Base-by-base conservation (phyloP, 352 stramenopile genomes). In the Pythium aristosporum region DNA sequence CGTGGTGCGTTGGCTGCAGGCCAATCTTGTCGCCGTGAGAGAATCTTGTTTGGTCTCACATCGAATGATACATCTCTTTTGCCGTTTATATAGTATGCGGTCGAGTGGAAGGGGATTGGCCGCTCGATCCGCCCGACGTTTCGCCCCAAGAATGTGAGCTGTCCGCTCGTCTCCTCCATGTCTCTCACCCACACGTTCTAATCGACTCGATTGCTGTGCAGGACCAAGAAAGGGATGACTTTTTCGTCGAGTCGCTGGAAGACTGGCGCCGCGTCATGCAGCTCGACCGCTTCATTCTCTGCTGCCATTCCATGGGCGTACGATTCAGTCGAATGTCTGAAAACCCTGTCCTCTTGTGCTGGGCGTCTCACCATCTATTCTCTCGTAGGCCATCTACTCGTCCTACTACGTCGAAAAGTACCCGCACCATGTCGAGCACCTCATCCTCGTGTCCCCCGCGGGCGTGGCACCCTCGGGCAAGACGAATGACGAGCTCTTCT, bases 321-420 rank as follows among this genome's bases (percentile, higher is more conserved):
- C 62, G 75, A n/a, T n/a, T n/a, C n/a, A n/a, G n/a, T n/a, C n/a
- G n/a, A n/a, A n/a, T n/a, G n/a, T n/a, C n/a, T n/a, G n/a, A n/a
- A n/a, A n/a, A n/a, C n/a, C n/a, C n/a, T n/a, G n/a, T 72, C 9
- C 23, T 36, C 6, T 44, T 28, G 34, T 53, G 30, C 28, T 50
- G 3, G 5, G 37, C 16, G 2, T 32, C 43, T 50, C 3, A 28
- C 20, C 58, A 42, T 67, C 16, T 30, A 15, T 34, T 11, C 36
- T 9, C 15, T 68, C 11, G 0, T 39, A 91, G 82, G 79, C 73
- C 25, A 94, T 92, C 62, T 92, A 91, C 71, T 73, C 72, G 41
- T 88, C 80, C n/a, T 90, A 90, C 59, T 94, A 89, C 67, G 73
- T 77, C 18, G 75, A 85, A 11, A 86, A 87, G 63, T 94, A 92